Evolutionary conservation across 352 stramenopile genomes (phyloP), one percentile per base, ranked within the genome.

Genomic region (Phytopythium cucurbitacearum): DNA sequence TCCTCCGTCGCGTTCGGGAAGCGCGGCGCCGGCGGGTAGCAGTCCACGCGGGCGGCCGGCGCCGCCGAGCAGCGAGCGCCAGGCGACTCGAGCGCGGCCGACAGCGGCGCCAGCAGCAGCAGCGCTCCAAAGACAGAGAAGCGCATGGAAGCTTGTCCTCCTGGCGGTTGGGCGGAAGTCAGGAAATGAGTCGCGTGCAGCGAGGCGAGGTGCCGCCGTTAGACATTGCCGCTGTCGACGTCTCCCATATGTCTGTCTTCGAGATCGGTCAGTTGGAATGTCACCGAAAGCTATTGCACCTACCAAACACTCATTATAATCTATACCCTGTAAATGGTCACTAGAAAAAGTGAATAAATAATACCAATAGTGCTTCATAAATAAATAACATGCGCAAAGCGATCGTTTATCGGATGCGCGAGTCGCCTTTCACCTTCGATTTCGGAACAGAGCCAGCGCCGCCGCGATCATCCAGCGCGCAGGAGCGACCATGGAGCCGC

Each of bases 1-100:
- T 95, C 85, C 42, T 91, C 81, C 13, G 81, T 94, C 34, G 65
- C 69, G 37, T 78, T 80, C 6, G 77, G 82, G 51, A 92, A 92
- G 49, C 80, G 76, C 8, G 62, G 34, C 11, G 65, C 59, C 8
- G 65, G 57, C 21, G 83, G 83, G 53, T 92, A 94, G 57, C 83
- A 95, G 59, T 94, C 76, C 43, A 92, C 58, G 6, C 79, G 79
- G 3, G 61, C 41, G 4, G 28, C 38, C 0, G 73, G 64, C 42
- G 78, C 61, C 41, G 60, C 57, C 7, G 45, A 51, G 34, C 69
- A 81, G 16, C 65, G 49, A 0, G 44, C 52, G 43, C 62, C 53
- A n/a, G 69, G 9, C 9, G 21, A 11, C 10, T 41, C n/a, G n/a
- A 79, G 38, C 40, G 40, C 65, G 32, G 43, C 54, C 34, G 54